Percentiles rank a stretch among this genome's conserved stretches.
Conservation (phyloP, 1,139 yeast species). For the Hemisphaericaspora xylofermentans region DNA sequence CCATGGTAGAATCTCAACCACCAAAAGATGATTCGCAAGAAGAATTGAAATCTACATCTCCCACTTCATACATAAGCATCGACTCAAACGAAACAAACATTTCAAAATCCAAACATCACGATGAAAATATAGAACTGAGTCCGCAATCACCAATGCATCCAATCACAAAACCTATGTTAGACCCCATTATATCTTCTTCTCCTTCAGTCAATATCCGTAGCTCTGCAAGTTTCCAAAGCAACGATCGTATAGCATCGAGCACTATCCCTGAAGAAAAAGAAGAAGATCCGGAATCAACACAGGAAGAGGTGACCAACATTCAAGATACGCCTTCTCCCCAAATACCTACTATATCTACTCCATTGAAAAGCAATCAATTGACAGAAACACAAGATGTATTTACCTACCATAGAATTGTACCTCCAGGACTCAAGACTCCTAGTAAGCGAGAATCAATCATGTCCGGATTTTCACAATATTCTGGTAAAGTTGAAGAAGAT, state of each 20-base stretch:
- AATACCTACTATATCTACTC: no score
- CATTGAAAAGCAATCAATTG: no score
- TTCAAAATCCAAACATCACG: background rate
- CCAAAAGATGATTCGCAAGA: background rate
- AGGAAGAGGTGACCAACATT: no score
- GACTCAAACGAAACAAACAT: background rate
- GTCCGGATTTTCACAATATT: slow-evolving; percentile 31
- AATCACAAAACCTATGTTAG: slow-evolving; percentile 10
- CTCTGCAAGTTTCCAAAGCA: background rate
- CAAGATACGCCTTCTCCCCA: no score
- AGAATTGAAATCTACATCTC: background rate
- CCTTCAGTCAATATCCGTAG: background rate
- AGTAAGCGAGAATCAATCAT: slow-evolving; percentile 23
- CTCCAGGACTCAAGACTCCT: background rate
- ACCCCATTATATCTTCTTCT: slow-evolving; percentile 7
- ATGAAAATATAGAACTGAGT: background rate
- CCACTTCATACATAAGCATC: background rate
- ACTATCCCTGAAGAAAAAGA: slow-evolving; percentile 1
- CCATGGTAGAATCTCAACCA: no score
- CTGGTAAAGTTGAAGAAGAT: slow-evolving; percentile 23
- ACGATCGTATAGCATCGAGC: background rate
- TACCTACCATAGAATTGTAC: background rate
- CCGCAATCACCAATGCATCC: slow-evolving; percentile 1
- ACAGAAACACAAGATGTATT: background rate
- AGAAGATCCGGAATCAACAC: no score